phyloP scores from a whole-genome alignment of 371 early-diverging fungal genomes.

The Encephalitozoon romaleae region DNA sequence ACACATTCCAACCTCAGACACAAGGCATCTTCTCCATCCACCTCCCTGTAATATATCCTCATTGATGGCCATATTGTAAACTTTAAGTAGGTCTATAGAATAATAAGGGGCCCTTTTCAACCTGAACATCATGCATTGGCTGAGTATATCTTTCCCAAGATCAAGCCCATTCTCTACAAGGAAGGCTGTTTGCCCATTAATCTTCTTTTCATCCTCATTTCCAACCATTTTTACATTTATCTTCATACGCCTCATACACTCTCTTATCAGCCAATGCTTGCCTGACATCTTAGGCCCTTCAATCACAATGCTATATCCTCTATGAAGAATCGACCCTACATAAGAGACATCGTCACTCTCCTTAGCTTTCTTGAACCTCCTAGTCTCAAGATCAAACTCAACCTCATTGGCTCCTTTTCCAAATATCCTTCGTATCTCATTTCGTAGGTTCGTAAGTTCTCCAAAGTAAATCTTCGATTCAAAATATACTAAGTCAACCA shows the following conservation, averaged over 20 bases:
- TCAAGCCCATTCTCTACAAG: not conserved
- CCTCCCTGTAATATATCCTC: not conserved
- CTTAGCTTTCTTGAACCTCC: not conserved
- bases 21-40: not conserved
- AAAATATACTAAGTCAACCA: not conserved
- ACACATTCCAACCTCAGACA: not conserved
- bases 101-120: not conserved
- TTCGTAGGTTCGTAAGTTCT: not conserved
- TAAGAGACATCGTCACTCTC: not conserved
- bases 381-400: not conserved
- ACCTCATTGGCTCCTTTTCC: not conserved
- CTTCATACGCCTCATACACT: not conserved
- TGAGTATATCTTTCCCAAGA: not conserved
- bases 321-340: not conserved
- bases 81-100: not conserved
- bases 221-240: not conserved
- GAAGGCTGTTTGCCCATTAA: not conserved
- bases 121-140: not conserved
- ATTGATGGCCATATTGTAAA: not conserved
- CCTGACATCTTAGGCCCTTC: constrained; percentile 19
- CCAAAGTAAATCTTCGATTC: not conserved
- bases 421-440: not conserved
- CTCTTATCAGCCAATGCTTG: constrained; percentile 5
- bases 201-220: not conserved
- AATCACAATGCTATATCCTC: constrained; percentile 13